Evolutionary conservation across 1,284 basidiomycete genomes (phyloP), one percentile per base, ranked within the genome.

Genomic region (Prillingera fragicola): DNA sequence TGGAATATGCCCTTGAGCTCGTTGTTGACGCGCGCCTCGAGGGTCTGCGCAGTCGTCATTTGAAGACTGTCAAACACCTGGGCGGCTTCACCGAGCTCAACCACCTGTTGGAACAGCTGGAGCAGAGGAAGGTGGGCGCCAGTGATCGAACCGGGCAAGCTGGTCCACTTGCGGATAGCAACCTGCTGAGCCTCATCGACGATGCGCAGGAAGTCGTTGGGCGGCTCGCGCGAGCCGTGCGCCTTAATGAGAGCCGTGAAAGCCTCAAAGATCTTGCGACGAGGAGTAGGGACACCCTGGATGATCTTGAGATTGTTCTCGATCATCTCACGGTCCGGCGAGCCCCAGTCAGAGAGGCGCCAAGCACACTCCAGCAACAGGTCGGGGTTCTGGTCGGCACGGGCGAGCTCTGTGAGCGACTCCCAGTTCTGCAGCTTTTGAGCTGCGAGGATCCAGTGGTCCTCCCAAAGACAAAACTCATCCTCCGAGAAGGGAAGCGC

Each of bases 341-440:
- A 69, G n/a, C 72, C 74, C 95, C 95, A 99, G 63, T 98, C 91
- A 57, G 85, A 87, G 36, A 80, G 82, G 48, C 96, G 77, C 95
- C 95, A 99, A 1, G 91, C 90, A 60, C 91, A 88, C 70, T 99
- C 95, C 36, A 99, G 78, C 57, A 91, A 76, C 32, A 98, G 74
- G 63, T 98, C 95, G 46, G 90, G 81, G 66, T 98, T 95, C 39
- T 82, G 82, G 69, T 98, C 95, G 41, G 79, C 82, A 55, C 84
- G 84, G 2, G 91, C 91, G n/a, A 98, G 79, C 38, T 97, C 92
- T 49, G 87, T 82, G 14, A 99, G 77, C 28, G 87, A 81, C 50
- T 99, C 95, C 95, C 95, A 99, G 61, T 97, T 86, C 67, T 98
- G 95, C 21, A 99, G 75, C 72, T 98, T 98, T 71, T 95, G 88